Conservation (phyloP, 139 green algal species). For the Chloropicon primus region DNA sequence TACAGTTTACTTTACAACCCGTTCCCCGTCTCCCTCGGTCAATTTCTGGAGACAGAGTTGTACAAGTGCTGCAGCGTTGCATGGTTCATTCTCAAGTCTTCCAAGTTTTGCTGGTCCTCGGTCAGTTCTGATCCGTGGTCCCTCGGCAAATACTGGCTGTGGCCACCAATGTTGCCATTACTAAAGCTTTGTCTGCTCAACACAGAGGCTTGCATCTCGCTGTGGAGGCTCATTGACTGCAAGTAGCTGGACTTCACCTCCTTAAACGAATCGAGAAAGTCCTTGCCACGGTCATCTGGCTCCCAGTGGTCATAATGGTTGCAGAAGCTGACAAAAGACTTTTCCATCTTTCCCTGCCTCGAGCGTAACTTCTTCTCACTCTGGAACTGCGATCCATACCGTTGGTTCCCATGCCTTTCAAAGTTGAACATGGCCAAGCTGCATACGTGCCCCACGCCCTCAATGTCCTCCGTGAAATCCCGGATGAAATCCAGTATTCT, state of each 20-base stretch:
- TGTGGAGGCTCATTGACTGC: background rate
- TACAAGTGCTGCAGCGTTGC: background rate
- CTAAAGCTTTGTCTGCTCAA: background rate
- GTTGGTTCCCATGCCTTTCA: background rate
- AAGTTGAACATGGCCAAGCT: conserved; percentile 66
- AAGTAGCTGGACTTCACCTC: background rate
- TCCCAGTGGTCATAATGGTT: background rate
- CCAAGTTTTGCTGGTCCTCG: background rate
- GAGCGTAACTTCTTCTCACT: conserved; percentile 17
- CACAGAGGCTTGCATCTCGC: background rate
- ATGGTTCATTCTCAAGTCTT: background rate
- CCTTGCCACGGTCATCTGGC: background rate
- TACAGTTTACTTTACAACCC: background rate
- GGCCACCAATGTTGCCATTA: too few relatives aligned
- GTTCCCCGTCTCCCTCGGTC: background rate
- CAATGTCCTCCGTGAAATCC: conserved; percentile 36
- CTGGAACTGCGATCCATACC: background rate
- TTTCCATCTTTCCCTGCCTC: conserved; percentile 86
- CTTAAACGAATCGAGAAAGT: background rate
- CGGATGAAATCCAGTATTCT: conserved; percentile 70
- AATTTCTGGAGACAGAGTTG: background rate
- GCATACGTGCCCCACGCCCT: conserved; percentile 83
- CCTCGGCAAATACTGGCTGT: background rate
- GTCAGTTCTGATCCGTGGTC: background rate
- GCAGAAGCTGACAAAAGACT: conserved; percentile 74